Evolutionary conservation across 331 rosid genomes (phyloP).

Genomic region (Rhamnella rubrinervis): DNA sequence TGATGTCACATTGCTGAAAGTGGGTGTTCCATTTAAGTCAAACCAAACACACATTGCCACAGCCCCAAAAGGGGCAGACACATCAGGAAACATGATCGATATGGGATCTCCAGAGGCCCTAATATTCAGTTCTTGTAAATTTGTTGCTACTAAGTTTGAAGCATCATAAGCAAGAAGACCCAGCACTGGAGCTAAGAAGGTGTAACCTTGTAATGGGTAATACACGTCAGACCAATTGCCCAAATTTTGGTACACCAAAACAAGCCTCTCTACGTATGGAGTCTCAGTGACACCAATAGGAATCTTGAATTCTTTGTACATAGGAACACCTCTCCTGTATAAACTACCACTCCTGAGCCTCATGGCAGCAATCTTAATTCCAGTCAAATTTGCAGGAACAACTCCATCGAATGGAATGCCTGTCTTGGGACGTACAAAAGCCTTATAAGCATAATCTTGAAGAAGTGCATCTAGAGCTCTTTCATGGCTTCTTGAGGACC

Average conservation of each 20-base stretch:
- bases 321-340: conserved; percentile 50
- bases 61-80: conserved; percentile 45
- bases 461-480: conserved; percentile 54
- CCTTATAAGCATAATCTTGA: conserved; percentile 68
- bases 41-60: conserved; percentile 65
- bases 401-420: conserved; percentile 53
- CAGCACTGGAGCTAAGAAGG: conserved; percentile 73
- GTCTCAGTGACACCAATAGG: conserved; percentile 45
- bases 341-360: conserved; percentile 96
- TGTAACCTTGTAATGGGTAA: conserved; percentile 59
- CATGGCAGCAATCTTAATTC: conserved; percentile 61
- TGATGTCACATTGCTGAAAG: conserved; percentile 51
- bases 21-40: conserved; percentile 47
- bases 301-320: conserved; percentile 67
- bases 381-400: conserved; percentile 67
- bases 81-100: conserved; percentile 48
- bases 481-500: conserved; percentile 31
- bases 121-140: conserved; percentile 44
- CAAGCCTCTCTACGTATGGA: conserved; percentile 73
- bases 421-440: conserved; percentile 59
- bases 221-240: conserved; percentile 56
- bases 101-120: conserved; percentile 48
- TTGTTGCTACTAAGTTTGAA: conserved; percentile 52
- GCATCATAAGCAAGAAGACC: conserved; percentile 85
- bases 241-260: conserved; percentile 86